Base-by-base conservation (phyloP, 495 filamentous ascomycete species). In the Penicillium desertorum region DNA sequence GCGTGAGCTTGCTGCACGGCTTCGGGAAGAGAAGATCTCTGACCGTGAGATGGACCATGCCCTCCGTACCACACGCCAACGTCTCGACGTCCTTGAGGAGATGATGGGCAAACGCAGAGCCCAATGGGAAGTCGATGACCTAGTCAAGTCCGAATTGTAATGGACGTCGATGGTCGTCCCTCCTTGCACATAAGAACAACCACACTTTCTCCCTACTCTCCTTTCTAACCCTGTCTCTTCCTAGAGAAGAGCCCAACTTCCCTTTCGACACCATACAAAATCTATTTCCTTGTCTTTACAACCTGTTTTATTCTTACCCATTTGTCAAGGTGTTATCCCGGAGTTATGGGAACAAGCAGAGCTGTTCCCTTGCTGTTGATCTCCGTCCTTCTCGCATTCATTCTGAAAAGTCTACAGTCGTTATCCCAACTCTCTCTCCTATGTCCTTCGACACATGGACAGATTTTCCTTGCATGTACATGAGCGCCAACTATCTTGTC, bases 1-100 rank as follows among this genome's bases (percentile, higher is more conserved):
- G 53, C 70, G 69, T 23, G 71, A 75, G 23, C 45, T 77, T 4
- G 62, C 60, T 23, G 66, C 67, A 29, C 84, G 78, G 68, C 62
- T 92, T 16, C 73, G 76, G 51, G 86, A 87, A 39, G 86, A 89
- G 66, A 83, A 80, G 45, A 92, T 96, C 82, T 86, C 82, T 49
- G 85, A 92, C 62, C 73, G 88, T 45, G 87, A 97, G 72, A 79
- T 98, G 53, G 84, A 88, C 62, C 86, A 92, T 65, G 92, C 92
- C 16, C 92, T 98, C 45, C 76, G 79, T 32, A 84, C 93, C 14
- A 96, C 92, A 25, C 89, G 96, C 69, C 88, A 94, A 73, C 83
- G 86, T 53, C 75, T 98, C 52, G 81, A 84, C 51, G 81, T 84
- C 3, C 73, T 98, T 47, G 93, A 93, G 68, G 77, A 76, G 42